Percentiles rank a stretch among this genome's conserved stretches.
phyloP scores from a whole-genome alignment of 2,329 filamentous ascomycete species.

The Cladosporium sp. region DNA sequence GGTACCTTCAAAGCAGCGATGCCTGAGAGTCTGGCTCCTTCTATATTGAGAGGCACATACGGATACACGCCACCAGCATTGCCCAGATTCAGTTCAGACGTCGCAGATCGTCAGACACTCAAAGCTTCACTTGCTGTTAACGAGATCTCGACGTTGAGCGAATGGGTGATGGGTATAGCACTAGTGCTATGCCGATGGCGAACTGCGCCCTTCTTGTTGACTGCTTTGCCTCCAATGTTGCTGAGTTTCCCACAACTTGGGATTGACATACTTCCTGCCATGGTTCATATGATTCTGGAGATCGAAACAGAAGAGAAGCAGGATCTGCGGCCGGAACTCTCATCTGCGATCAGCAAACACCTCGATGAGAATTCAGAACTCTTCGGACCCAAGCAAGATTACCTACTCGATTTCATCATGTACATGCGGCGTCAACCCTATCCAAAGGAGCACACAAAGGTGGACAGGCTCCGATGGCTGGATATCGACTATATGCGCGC shows the following conservation, averaged over 20 bases:
- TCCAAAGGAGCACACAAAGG: conserved; percentile 71
- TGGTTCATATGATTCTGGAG: conserved; percentile 76
- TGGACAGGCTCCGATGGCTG: conserved; percentile 78
- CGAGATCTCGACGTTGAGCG: conserved; percentile 17
- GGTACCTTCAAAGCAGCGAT: conserved; percentile 28
- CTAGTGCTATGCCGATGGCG: conserved; percentile 47
- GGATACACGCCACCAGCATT: conserved; percentile 23
- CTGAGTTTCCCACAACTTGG: conserved; percentile 56
- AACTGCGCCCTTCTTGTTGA: background rate
- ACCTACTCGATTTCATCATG: conserved; percentile 73
- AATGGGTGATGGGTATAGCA: conserved; percentile 24
- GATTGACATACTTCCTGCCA: conserved; percentile 64
- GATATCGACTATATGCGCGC: conserved; percentile 71
- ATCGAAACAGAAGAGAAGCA: conserved; percentile 62
- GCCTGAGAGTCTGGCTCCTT: conserved; percentile 21
- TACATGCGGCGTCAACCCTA: conserved; percentile 81
- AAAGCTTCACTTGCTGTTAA: conserved; percentile 9
- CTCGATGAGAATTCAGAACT: conserved; percentile 48
- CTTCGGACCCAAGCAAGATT: conserved; percentile 61
- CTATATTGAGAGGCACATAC: conserved; percentile 22
- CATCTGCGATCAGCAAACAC: conserved; percentile 61
- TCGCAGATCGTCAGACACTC: conserved; percentile 16
- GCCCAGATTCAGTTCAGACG: background rate
- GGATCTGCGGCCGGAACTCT: conserved; percentile 59
- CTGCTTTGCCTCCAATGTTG: background rate